Conservation (phyloP, 352 stramenopile species). For the Phytophthora syringae region DNA sequence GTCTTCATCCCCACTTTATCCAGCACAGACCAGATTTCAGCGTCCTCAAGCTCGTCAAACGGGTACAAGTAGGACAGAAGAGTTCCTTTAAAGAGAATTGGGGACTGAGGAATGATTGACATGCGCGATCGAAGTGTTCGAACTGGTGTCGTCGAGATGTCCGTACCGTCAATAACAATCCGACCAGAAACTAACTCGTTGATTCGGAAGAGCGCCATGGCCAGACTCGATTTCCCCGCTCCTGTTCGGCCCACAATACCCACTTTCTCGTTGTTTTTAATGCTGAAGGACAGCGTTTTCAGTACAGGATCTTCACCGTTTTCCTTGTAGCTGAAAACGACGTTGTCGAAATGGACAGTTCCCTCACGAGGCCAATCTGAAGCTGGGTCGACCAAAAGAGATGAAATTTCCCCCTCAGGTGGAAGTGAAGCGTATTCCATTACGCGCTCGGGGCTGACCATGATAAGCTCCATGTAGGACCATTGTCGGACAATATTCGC, state of each 20-base stretch:
- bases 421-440: slow-evolving; percentile 26
- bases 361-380: slow-evolving; percentile 7
- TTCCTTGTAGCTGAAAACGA: slow-evolving; percentile 26
- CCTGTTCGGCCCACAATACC: slow-evolving; percentile 90
- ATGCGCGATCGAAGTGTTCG: slow-evolving; percentile 32
- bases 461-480: slow-evolving; percentile 50
- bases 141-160: slow-evolving; percentile 44
- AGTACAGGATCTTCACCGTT: slow-evolving; percentile 10
- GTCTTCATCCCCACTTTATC: slow-evolving; percentile 65
- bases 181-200: slow-evolving; percentile 53
- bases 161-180: slow-evolving; percentile 47
- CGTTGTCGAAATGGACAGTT: slow-evolving; percentile 17
- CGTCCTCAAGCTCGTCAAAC: slow-evolving; percentile 72
- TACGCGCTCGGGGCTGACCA: slow-evolving; percentile 58
- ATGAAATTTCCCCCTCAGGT: not conserved
- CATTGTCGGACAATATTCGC: slow-evolving; percentile 63
- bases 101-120: slow-evolving; percentile 77
- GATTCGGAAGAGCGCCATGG: slow-evolving; percentile 78
- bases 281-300: slow-evolving; percentile 19
- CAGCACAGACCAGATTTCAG: slow-evolving; percentile 74
- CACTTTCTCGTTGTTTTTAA: slow-evolving; percentile 59
- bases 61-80: slow-evolving; percentile 91
- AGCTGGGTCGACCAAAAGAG: slow-evolving; percentile 14
- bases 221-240: slow-evolving; percentile 82
- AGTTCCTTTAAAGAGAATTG: slow-evolving; percentile 91